Conservation (phyloP, 345 rosid species). For the Sapria himalayana region DNA sequence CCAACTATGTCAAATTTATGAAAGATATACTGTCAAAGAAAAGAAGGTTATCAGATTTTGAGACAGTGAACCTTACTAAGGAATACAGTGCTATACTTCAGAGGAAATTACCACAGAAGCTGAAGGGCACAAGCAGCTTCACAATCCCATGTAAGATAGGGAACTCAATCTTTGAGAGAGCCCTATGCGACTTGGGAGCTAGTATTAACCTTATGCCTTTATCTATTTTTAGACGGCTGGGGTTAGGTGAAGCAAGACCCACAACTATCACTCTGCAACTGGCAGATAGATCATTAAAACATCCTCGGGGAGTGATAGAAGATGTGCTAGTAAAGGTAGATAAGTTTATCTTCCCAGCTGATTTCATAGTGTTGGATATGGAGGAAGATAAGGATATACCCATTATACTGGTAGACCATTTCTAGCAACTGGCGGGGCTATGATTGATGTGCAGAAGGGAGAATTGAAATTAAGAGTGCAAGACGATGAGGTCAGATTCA, state of each 20-base stretch:
- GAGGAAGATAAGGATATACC: not conserved
- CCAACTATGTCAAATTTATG: no score
- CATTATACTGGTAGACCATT: not conserved
- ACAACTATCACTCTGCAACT: not conserved
- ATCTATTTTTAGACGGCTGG: not conserved
- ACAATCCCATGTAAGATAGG: not conserved
- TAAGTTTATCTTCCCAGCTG: not conserved
- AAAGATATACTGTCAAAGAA: no score
- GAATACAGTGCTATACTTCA: no score
- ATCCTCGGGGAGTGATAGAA: not conserved
- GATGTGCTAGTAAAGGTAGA: not conserved
- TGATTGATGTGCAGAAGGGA: no score
- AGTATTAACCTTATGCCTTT: not conserved
- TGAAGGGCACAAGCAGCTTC: not conserved
- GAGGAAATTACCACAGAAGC: no score
- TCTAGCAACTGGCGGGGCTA: no score
- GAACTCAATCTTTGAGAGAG: not conserved
- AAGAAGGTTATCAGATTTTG: no score
- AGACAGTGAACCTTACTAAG: no score
- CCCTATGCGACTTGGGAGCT: no score
- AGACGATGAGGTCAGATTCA: no score
- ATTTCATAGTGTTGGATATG: not conserved
- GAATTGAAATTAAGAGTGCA: no score
- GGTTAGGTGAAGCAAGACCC: not conserved
- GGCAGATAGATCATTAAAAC: not conserved